A percentile compares a stretch with the other conserved stretches of the same genome.
phyloP scores from a whole-genome alignment of 2,329 filamentous ascomycete species.

The Xylaria sp. region DNA sequence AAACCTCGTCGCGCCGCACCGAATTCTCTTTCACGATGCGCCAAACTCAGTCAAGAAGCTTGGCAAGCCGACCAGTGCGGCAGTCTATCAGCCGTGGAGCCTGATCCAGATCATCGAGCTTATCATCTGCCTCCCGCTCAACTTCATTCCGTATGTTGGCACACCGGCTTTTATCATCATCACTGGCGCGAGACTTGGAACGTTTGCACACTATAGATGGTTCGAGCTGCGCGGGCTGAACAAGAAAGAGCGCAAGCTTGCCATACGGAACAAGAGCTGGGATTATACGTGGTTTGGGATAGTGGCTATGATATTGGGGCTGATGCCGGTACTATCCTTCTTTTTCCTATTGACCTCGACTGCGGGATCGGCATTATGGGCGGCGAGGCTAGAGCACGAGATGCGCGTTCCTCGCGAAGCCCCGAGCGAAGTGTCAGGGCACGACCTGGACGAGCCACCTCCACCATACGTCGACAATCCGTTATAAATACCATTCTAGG shows the following conservation, averaged over 20 bases:
- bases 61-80: constrained; percentile 77
- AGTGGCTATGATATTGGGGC: constrained; percentile 79
- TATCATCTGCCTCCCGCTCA: constrained; percentile 78
- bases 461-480: constrained; percentile 48
- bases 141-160: constrained; percentile 83
- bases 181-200: constrained; percentile 85
- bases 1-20: constrained; percentile 69
- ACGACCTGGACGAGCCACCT: constrained; percentile 42
- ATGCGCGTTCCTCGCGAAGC: constrained; percentile 33
- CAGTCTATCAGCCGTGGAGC: constrained; percentile 87
- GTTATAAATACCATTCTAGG: constrained; percentile 31
- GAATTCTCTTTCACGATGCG: constrained; percentile 70
- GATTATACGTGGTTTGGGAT: constrained; percentile 95
- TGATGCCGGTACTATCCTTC: constrained; percentile 92
- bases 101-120: constrained; percentile 90
- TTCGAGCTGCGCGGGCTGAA: constrained; percentile 79
- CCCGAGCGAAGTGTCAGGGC: constrained; percentile 21
- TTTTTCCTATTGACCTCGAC: constrained; percentile 90
- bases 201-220: constrained; percentile 89
- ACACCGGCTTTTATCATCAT: constrained; percentile 85
- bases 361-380: constrained; percentile 86
- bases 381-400: constrained; percentile 73
- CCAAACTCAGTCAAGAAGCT: constrained; percentile 78
- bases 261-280: constrained; percentile 71
- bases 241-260: constrained; percentile 74